Percentiles rank a stretch among this genome's conserved stretches.
These are phyloP conservation scores for Ophiostoma australiae DNA, from an alignment of 2,329 filamentous ascomycete genomes.

Conservation along the genomic window DNA sequence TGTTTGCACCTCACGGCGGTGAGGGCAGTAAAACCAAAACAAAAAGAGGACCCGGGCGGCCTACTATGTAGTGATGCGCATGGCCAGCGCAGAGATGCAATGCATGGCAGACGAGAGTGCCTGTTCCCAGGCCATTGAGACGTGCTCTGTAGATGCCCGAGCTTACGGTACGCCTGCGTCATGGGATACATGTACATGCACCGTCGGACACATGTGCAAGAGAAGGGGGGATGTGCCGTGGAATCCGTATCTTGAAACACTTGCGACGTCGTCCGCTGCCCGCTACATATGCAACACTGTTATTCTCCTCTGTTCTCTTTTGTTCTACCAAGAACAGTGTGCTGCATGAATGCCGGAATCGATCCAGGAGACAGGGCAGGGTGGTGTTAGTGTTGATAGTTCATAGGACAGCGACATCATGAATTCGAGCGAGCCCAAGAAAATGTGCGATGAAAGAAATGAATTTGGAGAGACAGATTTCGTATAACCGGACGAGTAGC, in stretches of 20 bases:
- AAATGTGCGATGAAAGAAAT: background rate
- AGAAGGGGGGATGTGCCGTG: background rate
- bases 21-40: background rate
- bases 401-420: background rate
- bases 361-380: background rate
- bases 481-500: background rate
- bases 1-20: background rate
- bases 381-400: background rate
- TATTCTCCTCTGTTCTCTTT: no score
- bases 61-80: background rate
- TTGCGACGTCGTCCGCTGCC: background rate
- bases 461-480: background rate
- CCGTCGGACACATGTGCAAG: background rate
- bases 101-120: background rate
- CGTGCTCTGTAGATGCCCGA: background rate
- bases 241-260: slow-evolving; percentile 6
- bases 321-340: background rate
- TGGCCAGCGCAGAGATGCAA: slow-evolving; percentile 15
- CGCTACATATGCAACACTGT: background rate
- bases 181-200: background rate
- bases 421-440: background rate
- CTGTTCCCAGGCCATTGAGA: background rate
- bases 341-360: background rate
- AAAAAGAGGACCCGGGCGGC: background rate
- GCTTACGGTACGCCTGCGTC: background rate